Conservation (phyloP, 192 early-diverging fungal genomes). For the Obelidium mucronatum region DNA sequence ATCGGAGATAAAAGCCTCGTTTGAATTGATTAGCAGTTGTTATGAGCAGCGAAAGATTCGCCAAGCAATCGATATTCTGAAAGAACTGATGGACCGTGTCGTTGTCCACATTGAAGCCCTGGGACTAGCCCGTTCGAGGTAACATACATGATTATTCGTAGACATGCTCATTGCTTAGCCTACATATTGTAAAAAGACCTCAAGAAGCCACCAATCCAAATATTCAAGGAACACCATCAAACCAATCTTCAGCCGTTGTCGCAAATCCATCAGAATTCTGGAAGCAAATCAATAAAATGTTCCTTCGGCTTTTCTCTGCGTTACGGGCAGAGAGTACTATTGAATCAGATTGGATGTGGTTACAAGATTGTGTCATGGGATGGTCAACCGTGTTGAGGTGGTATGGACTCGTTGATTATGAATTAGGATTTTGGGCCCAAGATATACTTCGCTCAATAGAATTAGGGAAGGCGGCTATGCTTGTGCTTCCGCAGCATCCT, state of each 20-base stretch:
- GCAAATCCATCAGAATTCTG: not conserved
- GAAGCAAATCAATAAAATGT: not conserved
- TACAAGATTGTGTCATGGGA: constrained; percentile 64
- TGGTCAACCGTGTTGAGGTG: constrained; percentile 77
- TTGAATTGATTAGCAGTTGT: not conserved
- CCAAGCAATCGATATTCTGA: constrained; percentile 18
- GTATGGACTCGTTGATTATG: constrained; percentile 84
- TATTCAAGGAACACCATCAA: not conserved
- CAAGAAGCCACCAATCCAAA: not conserved
- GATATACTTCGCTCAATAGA: constrained; percentile 76
- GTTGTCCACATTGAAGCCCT: constrained; percentile 5
- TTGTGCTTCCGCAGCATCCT: not conserved
- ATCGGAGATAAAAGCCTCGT: not conserved
- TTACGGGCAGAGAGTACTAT: not conserved
- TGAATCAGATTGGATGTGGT: constrained; percentile 19
- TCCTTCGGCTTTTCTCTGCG: not conserved
- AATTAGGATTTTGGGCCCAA: constrained; percentile 82
- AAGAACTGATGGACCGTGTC: constrained; percentile 13
- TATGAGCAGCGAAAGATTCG: not conserved
- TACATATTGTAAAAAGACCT: not conserved
- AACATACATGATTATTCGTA: too few relatives aligned
- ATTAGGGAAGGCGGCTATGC: not conserved
- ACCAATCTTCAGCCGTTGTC: not conserved
- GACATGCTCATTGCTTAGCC: too few relatives aligned
- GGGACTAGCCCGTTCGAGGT: constrained; percentile 11